Evolutionary conservation across 768 basidiomycete genomes (phyloP).

Genomic region (Artomyces pyxidatus): DNA sequence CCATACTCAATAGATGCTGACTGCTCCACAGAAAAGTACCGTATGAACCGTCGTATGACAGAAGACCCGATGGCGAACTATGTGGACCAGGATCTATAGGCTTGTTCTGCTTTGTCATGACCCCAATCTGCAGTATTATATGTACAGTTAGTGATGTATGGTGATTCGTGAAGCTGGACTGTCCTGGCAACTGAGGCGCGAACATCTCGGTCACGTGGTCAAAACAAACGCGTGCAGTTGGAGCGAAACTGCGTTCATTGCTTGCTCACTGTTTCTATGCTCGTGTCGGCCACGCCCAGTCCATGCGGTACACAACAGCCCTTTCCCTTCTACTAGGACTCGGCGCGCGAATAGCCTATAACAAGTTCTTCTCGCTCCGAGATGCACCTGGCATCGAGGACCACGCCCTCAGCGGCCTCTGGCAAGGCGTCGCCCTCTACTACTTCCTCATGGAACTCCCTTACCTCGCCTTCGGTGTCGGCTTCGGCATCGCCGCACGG

Average conservation of each 20-base stretch:
- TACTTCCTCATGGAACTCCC: slow-evolving; percentile 50
- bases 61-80: slow-evolving; percentile 96
- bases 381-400: slow-evolving; percentile 40
- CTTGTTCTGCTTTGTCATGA: too few relatives aligned
- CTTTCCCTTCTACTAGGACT: slow-evolving; percentile 68
- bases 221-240: slow-evolving; percentile 1
- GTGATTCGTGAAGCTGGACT: background rate
- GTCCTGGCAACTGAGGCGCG: background rate
- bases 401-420: slow-evolving; percentile 58
- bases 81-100: slow-evolving; percentile 45
- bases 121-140: background rate
- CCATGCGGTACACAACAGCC: slow-evolving; percentile 44
- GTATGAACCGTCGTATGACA: slow-evolving; percentile 60
- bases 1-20: slow-evolving; percentile 17
- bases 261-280: background rate
- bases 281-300: background rate
- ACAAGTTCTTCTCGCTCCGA: slow-evolving; percentile 41
- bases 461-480: slow-evolving; percentile 47
- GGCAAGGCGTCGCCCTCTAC: slow-evolving; percentile 71
- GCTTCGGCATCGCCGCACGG: slow-evolving; percentile 49
- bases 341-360: slow-evolving; percentile 62
- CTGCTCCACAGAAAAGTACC: slow-evolving; percentile 74
- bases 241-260: background rate
- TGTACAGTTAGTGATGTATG: too few relatives aligned
- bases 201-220: slow-evolving; percentile 15